Evolutionary conservation across 1,139 yeast genomes (phyloP).

Genomic region (Nakaseomyces bracarensis): DNA sequence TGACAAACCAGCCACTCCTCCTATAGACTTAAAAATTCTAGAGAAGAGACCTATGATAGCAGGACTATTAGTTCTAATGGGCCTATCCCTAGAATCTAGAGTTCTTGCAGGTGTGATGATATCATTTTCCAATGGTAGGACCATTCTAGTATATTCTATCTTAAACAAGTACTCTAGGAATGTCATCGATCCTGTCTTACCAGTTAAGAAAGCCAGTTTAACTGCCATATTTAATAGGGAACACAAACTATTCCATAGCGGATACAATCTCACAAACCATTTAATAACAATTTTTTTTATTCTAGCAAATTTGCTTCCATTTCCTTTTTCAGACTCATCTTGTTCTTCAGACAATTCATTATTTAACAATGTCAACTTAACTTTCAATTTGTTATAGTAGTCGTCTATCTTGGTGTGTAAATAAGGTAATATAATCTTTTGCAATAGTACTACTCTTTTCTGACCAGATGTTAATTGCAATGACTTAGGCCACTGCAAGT

Average conservation of each 20-base stretch:
- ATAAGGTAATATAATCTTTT: slow-evolving; percentile 62
- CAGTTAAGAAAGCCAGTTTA: slow-evolving; percentile 60
- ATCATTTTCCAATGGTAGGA: slow-evolving; percentile 33
- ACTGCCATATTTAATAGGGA: slow-evolving; percentile 50
- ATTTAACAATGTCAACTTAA: slow-evolving; percentile 47
- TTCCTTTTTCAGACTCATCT: slow-evolving; percentile 19
- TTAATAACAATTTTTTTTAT: slow-evolving; percentile 20
- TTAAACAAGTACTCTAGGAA: slow-evolving; percentile 53
- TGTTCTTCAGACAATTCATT: slow-evolving; percentile 20
- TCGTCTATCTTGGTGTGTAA: slow-evolving; percentile 60
- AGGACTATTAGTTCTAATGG: slow-evolving; percentile 44
- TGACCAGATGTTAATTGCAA: slow-evolving; percentile 50
- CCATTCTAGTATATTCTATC: slow-evolving; percentile 63
- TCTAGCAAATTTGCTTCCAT: slow-evolving; percentile 23
- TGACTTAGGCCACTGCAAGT: slow-evolving; percentile 19
- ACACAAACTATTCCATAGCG: slow-evolving; percentile 44
- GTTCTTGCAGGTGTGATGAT: neutral
- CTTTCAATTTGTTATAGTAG: slow-evolving; percentile 55
- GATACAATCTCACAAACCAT: slow-evolving; percentile 51
- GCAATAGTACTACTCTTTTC: slow-evolving; percentile 49
- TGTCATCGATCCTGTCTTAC: slow-evolving; percentile 56
- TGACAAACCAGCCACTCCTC: slow-evolving; percentile 30
- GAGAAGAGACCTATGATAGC: slow-evolving; percentile 33
- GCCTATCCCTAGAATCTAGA: slow-evolving; percentile 36
- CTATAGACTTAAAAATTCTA: neutral